Evolutionary conservation across 2,329 filamentous ascomycete genomes (phyloP).

Genomic region (Alternaria incomplexa): DNA sequence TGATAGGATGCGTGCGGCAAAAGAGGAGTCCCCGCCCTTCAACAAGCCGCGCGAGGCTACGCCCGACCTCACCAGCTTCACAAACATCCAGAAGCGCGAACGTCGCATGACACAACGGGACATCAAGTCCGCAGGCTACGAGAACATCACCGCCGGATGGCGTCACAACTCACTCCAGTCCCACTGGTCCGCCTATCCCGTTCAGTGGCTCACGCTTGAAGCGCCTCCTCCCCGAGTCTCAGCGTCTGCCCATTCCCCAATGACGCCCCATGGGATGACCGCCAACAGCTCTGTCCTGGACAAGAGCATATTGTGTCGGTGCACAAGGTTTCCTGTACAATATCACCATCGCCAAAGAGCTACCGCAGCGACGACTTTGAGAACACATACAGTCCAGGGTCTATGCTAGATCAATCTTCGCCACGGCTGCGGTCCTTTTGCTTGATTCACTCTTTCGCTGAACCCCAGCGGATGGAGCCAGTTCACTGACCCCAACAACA

Average conservation of each 20-base stretch:
- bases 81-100: slow-evolving; percentile 81
- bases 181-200: not conserved
- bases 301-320: not conserved
- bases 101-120: slow-evolving; percentile 98
- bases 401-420: slow-evolving; percentile 6
- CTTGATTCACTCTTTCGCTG: not conserved
- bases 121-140: slow-evolving; percentile 97
- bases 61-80: slow-evolving; percentile 86
- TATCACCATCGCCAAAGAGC: slow-evolving; percentile 29
- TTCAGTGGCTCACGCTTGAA: not conserved
- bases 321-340: not conserved
- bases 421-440: not conserved
- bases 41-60: slow-evolving; percentile 94
- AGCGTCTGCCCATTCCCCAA: not conserved
- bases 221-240: not conserved
- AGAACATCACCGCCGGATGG: slow-evolving; percentile 86
- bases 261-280: not conserved
- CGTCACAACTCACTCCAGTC: not conserved
- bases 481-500: slow-evolving; percentile 99
- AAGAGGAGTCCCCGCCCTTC: slow-evolving; percentile 75
- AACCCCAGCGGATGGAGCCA: slow-evolving; percentile 69
- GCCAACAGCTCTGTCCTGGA: slow-evolving; percentile 12
- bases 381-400: slow-evolving; percentile 13
- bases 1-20: slow-evolving; percentile 58
- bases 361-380: slow-evolving; percentile 23